Evolutionary conservation across 495 filamentous ascomycete genomes (phyloP), one percentile per base, ranked within the genome.

Genomic region (Xylaria acuta): DNA sequence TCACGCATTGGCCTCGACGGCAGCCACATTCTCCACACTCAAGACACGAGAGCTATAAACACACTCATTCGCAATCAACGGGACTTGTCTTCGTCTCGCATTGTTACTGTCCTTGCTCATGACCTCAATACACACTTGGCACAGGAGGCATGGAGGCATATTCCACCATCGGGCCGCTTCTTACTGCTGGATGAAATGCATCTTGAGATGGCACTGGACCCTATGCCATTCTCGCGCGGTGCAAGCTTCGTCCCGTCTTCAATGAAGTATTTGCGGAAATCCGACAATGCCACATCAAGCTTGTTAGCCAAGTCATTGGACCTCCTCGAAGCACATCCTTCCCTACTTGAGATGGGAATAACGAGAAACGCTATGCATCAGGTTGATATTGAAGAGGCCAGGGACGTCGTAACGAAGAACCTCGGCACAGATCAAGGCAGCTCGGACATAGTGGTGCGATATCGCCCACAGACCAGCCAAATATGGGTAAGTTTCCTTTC

Each of bases 91-190:
- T 53, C 59, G 14, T 70, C 66, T 45, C 65, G 73, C 20, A 22
- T 16, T 41, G 36, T 72, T 12, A 72, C 73, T 8, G 45, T 75
- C 18, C 49, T 75, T 49, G 60, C 66, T 7, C 73, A 75, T 54
- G 67, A 67, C 20, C 69, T 75, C 41, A 54, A 70, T 51, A 59
- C 60, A 2, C 4, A 34, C 30, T 20, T 72, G 36, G 41, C 69
- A 56, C 70, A 75, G 30, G 73, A 72, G n/a, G 66, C 60, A 2
- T 75, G 73, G 73, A 72, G 73, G 43, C n/a, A 70, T 6, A 72
- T 75, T 6, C 73, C 73, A 18, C 32, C 66, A 47, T 75, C 67
- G 1, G 66, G 41, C 36, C 73, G 73, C 11, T 67, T 72, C n/a
- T 45, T 75, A 4, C 34, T 75, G 11, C 65, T 64, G 25, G 72